These are phyloP conservation scores for Ogataea pignaliae DNA, from an alignment of 805 yeast species.

Conservation along the genomic window DNA sequence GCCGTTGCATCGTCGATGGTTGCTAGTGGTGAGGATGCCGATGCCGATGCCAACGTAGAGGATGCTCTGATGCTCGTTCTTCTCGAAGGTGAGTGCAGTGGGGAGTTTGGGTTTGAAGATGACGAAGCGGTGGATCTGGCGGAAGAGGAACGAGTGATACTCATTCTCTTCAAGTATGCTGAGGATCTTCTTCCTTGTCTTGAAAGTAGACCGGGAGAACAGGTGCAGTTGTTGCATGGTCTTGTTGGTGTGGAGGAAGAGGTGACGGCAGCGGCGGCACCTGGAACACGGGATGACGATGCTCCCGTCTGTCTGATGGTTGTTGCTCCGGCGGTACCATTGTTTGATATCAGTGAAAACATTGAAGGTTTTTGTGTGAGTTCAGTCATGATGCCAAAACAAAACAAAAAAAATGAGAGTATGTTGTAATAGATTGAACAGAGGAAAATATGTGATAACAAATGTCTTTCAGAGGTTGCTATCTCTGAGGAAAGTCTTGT, in stretches of 20 bases:
- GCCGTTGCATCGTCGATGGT: background rate
- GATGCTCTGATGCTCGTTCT: slow-evolving; percentile 17
- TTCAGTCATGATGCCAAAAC: slow-evolving; percentile 21
- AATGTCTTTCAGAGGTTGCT: too few species aligned
- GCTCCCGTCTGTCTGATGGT: slow-evolving; percentile 23
- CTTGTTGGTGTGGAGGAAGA: slow-evolving; percentile 22
- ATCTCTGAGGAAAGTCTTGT: too few species aligned
- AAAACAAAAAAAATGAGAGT: too few species aligned
- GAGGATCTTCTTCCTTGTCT: slow-evolving; percentile 61
- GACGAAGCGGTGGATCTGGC: slow-evolving; percentile 6
- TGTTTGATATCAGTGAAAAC: slow-evolving; percentile 35
- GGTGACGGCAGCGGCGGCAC: slow-evolving; percentile 4
- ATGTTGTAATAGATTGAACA: too few species aligned
- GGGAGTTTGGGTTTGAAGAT: slow-evolving; percentile 26
- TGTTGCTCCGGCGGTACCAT: slow-evolving; percentile 28
- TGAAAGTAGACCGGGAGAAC: slow-evolving; percentile 77
- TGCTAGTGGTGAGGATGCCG: background rate
- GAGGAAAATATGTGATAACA: too few species aligned
- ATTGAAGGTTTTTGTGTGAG: slow-evolving; percentile 37
- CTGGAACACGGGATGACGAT: slow-evolving; percentile 2
- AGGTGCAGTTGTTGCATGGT: slow-evolving; percentile 72
- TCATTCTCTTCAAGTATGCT: slow-evolving; percentile 31
- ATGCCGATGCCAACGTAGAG: background rate
- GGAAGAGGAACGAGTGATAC: slow-evolving; percentile 19
- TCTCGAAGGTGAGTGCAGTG: slow-evolving; percentile 32